Base-by-base conservation (phyloP, 768 basidiomycete species). In the Lactifluus piperatus region DNA sequence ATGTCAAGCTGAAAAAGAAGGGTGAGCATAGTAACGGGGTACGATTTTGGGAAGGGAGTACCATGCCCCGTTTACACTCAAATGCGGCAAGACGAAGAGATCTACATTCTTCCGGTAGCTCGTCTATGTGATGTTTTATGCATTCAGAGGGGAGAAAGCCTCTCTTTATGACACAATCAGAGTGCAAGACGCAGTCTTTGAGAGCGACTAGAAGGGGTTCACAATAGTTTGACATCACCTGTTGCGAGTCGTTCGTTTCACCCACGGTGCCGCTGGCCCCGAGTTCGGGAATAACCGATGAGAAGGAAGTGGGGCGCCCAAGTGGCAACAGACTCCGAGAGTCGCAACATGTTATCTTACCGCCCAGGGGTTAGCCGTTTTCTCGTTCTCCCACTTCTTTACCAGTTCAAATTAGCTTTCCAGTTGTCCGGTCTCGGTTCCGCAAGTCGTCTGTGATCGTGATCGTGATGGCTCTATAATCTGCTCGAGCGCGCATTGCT, bases 41-140 rank as follows among this genome's bases (percentile, higher is more conserved):
- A 45, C 4, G 36, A 47, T 53, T 51, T 52, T 26, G 49, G 22
- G 30, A 27, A 13, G 26, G 18, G 24, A 75, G 83, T 58, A 91
- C 91, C 88, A 91, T 88, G 44, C 86, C 89, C 58, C 91, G 79
- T 71, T 95, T 95, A 74, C 93, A 95, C 64, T 94, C 90, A 65
- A 88, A 93, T 0, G 88, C 84, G 11, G 90, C 89, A 71, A 82
- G 84, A 52, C 93, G 79, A 55, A 95, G 73, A 27, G 82, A 79
- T 68, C 83, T 81, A 69, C 93, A 95, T 65, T 86, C 79, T 65
- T 88, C 83, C 2, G 93, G 91, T 26, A 95, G 77, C 62, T 91
- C 86, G 54, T 84, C 75, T 24, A 72, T 74, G 71, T 94, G 88
- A 27, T 88, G 68, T 66, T 79, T 83, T 49, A 95, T 78, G 71